These are phyloP conservation scores for Penicillium sp. DNA, from an alignment of 2,329 filamentous ascomycete species.

Conservation along the genomic window DNA sequence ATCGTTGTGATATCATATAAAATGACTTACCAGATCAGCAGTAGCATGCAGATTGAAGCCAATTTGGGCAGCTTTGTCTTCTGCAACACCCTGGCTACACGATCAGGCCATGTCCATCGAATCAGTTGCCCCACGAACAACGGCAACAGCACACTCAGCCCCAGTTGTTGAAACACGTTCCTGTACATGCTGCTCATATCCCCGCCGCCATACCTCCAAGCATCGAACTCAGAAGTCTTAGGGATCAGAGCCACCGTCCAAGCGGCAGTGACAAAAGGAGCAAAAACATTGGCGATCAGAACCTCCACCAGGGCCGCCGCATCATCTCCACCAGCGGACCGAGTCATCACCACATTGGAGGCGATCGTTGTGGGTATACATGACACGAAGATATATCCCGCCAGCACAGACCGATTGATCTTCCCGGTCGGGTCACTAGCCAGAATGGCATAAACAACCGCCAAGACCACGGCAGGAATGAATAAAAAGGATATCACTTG, in stretches of 20 bases:
- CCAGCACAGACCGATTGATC: constrained; percentile 64
- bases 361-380: constrained; percentile 72
- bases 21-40: constrained; percentile 55
- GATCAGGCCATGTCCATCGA: constrained; percentile 56
- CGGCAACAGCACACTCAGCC: constrained; percentile 66
- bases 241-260: constrained; percentile 60
- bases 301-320: constrained; percentile 67
- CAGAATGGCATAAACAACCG: constrained; percentile 53
- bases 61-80: constrained; percentile 55
- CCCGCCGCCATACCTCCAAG: constrained; percentile 48
- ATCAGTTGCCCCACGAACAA: constrained; percentile 62
- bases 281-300: constrained; percentile 67
- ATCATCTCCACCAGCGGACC: constrained; percentile 66
- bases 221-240: constrained; percentile 32
- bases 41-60: constrained; percentile 45
- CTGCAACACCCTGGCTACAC: constrained; percentile 42
- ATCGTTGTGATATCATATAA: too few species aligned
- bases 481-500: constrained; percentile 68
- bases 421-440: constrained; percentile 44
- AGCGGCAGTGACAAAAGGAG: constrained; percentile 66
- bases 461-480: constrained; percentile 63
- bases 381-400: constrained; percentile 67
- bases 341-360: constrained; percentile 73
- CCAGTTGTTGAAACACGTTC: constrained; percentile 67
- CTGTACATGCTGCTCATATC: constrained; percentile 63